Evolutionary conservation across 306 rosid genomes (phyloP), one percentile per base, ranked within the genome.

Genomic region (Neltuma alba): DNA sequence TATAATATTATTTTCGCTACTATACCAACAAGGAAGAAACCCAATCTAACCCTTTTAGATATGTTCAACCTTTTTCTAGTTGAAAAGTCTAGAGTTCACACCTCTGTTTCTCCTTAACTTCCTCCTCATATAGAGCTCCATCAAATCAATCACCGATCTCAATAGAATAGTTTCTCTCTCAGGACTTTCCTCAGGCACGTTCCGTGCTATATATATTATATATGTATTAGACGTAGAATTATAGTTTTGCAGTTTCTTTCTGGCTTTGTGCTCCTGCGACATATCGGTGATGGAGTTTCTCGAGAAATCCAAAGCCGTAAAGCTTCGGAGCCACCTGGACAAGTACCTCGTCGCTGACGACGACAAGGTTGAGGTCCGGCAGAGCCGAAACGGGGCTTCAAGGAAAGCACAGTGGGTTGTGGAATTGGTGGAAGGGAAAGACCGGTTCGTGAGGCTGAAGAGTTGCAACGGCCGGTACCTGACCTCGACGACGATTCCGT

Each of bases 281-380:
- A 54, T 12, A 14, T 18, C 4, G 47, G 47, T 1, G 0, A 94
- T 94, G 98, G 98, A 94, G 75, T 75, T 82, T 18, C 92, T 94
- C 85, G 75, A 10, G 44, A 87, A 89, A 81, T 50, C 85, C 21
- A 86, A 72, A 52, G 86, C 84, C 0, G 90, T 92, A 13, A 89
- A 80, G 73, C 91, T 94, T 14, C 91, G 89, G 1, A 88, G 94
- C 85, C 97, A 92, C 84, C 84, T 87, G 0, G 91, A 88, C 69
- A 94, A 94, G 83, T 92, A 87, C 70, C 83, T 94, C 0, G 72
- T 84, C 15, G 93, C 97, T 40, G 94, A 81, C 72, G 86, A 83
- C 34, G 85, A 91, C 73, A 30, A 30, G 7, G 72, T 80, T 21
- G 83, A 78, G 25, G 83, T 92, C 18, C 90, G 89, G 14, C 99